Evolutionary conservation across 2,329 filamentous ascomycete genomes (phyloP).

Genomic region (Teratosphaeria gauchensis): DNA sequence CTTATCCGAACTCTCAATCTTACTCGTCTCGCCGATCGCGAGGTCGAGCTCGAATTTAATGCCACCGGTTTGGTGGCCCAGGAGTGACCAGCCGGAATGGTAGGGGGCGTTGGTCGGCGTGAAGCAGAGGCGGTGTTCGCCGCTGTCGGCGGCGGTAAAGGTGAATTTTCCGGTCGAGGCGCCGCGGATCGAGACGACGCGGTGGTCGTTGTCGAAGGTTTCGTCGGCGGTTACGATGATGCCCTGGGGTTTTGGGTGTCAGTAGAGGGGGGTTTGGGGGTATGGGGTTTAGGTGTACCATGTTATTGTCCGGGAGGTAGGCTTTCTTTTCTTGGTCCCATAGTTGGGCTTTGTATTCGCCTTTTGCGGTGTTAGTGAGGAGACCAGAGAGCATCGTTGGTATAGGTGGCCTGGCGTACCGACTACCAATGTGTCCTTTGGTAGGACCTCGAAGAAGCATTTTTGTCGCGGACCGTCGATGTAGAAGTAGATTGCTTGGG

Average conservation of each 20-base stretch:
- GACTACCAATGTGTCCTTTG: conserved; percentile 93
- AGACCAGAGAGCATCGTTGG: not conserved
- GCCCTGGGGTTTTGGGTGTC: conserved; percentile 29
- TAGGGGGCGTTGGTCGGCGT: conserved; percentile 67
- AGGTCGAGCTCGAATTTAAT: conserved; percentile 82
- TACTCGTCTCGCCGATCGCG: conserved; percentile 86
- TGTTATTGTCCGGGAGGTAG: conserved; percentile 63
- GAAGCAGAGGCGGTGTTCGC: conserved; percentile 94
- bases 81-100: conserved; percentile 61
- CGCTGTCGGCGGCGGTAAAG: conserved; percentile 88
- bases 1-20: conserved; percentile 91
- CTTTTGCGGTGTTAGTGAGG: conserved; percentile 27
- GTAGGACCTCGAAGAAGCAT: conserved; percentile 97
- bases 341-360: conserved; percentile 80
- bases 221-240: conserved; percentile 95
- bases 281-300: conserved; percentile 16
- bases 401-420: conserved; percentile 37
- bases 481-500: conserved; percentile 89
- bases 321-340: conserved; percentile 59
- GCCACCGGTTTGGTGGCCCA: conserved; percentile 56
- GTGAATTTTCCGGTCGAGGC: conserved; percentile 73
- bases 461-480: conserved; percentile 77
- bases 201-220: conserved; percentile 95
- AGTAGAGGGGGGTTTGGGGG: not conserved
- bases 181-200: conserved; percentile 81